These are phyloP conservation scores for Aegilops bicornis DNA, from an alignment of 176 grass and related monocot genomes.

Conservation along the genomic window DNA sequence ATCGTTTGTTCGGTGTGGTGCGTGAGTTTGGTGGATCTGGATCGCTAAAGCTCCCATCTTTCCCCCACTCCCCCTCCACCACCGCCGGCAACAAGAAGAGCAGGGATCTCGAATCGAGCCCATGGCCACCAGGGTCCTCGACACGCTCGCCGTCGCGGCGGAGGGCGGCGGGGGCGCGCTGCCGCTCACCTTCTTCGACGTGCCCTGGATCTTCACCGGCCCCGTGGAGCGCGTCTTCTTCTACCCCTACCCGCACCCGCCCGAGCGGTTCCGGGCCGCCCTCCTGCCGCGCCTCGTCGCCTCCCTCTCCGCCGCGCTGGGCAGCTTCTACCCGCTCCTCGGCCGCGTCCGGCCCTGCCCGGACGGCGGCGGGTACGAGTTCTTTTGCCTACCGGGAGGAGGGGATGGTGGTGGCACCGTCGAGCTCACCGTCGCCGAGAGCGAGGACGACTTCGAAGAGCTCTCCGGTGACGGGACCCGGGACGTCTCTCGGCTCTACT, in stretches of 20 bases:
- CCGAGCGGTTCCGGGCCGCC: constrained; percentile 40
- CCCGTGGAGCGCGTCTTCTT: constrained; percentile 93
- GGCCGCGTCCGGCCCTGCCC: constrained; percentile 57
- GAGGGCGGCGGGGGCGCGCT: constrained; percentile 33
- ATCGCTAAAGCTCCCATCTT: background rate
- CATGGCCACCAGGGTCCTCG: constrained; percentile 48
- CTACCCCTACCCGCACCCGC: constrained; percentile 56
- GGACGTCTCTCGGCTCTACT: constrained; percentile 46
- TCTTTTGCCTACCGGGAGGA: constrained; percentile 31
- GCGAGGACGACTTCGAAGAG: constrained; percentile 57
- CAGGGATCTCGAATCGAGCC: background rate
- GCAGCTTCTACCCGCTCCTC: constrained; percentile 64
- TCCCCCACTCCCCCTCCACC: background rate
- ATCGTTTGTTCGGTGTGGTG: background rate
- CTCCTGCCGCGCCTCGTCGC: constrained; percentile 55
- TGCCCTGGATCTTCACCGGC: constrained; percentile 90
- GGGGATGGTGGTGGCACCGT: constrained; percentile 10
- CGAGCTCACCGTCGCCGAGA: constrained; percentile 61
- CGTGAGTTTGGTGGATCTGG: constrained; percentile 53
- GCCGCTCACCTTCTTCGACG: constrained; percentile 90
- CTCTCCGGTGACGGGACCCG: constrained; percentile 43
- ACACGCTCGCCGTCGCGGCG: constrained; percentile 35
- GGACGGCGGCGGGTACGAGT: constrained; percentile 49
- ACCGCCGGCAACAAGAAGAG: background rate
- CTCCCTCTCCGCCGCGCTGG: constrained; percentile 75